Base-by-base conservation (phyloP, 495 filamentous ascomycete species). In the Xylaria longipes region DNA sequence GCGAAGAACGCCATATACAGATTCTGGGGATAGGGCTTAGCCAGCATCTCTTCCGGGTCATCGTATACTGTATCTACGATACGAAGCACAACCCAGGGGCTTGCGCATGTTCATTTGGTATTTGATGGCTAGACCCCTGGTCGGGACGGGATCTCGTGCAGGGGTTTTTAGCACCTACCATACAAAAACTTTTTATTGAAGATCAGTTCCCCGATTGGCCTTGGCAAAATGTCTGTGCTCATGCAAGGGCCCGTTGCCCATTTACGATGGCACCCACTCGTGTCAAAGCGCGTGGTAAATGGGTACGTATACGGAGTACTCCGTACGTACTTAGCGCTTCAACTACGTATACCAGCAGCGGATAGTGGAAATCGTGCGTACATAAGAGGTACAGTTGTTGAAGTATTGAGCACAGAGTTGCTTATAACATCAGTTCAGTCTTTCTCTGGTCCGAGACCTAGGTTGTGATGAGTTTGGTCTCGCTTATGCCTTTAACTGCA, bases 211-310 rank as follows among this genome's bases (percentile, higher is more conserved):
- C 56, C 6, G 27, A 9, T 11, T n/a, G 17, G 33, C 22, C 33
- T 35, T 37, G 33, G 57, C 31, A 33, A 37, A 35, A 37, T 37
- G 57, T 60, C 57, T 37, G 57, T 60, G 57, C 57, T 60, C 57
- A 39, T 62, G 37, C 37, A 62, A 62, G 60, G 60, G 43, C 22
- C 60, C 35, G 43, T 62, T 25, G 33, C 33, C 37, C 9, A 14
- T 43, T 25, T 15, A 25, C 2, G 37, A 62, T 17, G 37, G 1
- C 22, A 43, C 35, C 60, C 37, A 62, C 22, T 41, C 7, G 56
- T 17, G 56, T 39, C 56, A 60, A 60, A 60, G 56, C 56, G 56
- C 17, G 17, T 50, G 8, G n/a, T 50, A 25, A 50, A 46, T 46
- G 43, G 17, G 11, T 25, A 25, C n/a, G 45, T 48, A 22, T 8